Evolutionary conservation across 805 yeast species (phyloP), one percentile per base, ranked within the genome.

Genomic region (Pichia manshurica): DNA sequence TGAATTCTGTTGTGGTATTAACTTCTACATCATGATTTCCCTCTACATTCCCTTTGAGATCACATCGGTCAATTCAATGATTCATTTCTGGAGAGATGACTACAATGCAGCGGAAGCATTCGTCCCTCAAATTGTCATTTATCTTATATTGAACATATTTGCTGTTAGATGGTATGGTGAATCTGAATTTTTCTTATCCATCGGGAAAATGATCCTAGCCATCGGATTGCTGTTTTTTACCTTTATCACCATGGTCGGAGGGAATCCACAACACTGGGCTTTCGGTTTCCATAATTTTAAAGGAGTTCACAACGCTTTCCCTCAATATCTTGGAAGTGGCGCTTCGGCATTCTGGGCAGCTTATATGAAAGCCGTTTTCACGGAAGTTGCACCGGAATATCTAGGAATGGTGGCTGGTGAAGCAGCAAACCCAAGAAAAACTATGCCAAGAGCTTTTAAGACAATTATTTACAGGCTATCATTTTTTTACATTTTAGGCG

Each of bases 331-430:
- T 33, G 74, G 76, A 10, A 62, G 72, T 5, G 90, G 90, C 0
- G 59, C 62, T 0, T 77, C 82, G 56, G 95, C 91, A 1, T 85
- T 84, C 57, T 64, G 84, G 56, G 74, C 81, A 0, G 83, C 90
- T 51, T 63, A 86, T 40, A 73, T 78, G 46, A 79, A 78, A 51
- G 95, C 95, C 8, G 71, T 84, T 28, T 87, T 83, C 62, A 84
- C 93, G 1, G 57, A 56, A 15, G 87, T 87, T 4, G 96, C 95
- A 0, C 95, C 96, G 1, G 96, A 88, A 64, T 84, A 85, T 57
- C 77, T 88, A 33, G 75, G 91, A 1, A 82, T 85, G 85, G 79
- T 87, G 29, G 95, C 95, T 3, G 88, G 95, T 41, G 96, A 88
- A 62, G 95, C 95, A 10, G 57, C 52, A 28, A 62, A 63, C 33